phyloP scores from a whole-genome alignment of 1,284 basidiomycete genomes.

The Melampsora abietis-canadensis region DNA sequence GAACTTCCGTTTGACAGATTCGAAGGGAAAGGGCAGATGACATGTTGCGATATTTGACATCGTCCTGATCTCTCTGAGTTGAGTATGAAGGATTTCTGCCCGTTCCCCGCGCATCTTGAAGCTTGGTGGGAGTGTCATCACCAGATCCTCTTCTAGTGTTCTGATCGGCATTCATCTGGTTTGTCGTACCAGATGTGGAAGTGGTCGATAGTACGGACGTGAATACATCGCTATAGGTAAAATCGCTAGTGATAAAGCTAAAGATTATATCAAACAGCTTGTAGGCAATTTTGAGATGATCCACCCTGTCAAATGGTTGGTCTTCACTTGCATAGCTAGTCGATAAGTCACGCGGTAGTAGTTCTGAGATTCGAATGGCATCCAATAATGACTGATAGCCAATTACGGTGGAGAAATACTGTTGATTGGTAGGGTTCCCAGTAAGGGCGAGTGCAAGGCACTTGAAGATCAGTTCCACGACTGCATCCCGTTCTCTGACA shows the following conservation, averaged over 20 bases:
- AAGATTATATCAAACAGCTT: slow-evolving; percentile 37
- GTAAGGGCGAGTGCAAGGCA: slow-evolving; percentile 28
- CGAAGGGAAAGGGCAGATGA: slow-evolving; percentile 5
- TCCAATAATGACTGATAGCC: slow-evolving; percentile 33
- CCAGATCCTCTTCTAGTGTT: neutral
- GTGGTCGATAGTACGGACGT: neutral
- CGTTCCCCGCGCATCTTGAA: neutral
- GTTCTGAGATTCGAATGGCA: slow-evolving; percentile 28
- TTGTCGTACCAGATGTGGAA: neutral
- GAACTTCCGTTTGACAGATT: slow-evolving; percentile 15
- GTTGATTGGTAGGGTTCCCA: slow-evolving; percentile 28
- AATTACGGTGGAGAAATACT: slow-evolving; percentile 27
- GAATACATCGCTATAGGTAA: slow-evolving; percentile 28
- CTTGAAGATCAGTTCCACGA: slow-evolving; percentile 33
- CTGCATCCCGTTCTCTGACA: slow-evolving; percentile 33
- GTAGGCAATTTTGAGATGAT: slow-evolving; percentile 15
- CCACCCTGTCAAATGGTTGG: neutral
- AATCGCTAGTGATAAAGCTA: slow-evolving; percentile 31
- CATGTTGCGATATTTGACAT: slow-evolving; percentile 26
- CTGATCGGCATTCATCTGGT: neutral
- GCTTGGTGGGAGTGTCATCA: slow-evolving; percentile 1
- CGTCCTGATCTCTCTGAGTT: neutral
- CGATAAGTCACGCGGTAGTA: slow-evolving; percentile 11
- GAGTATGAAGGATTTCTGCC: neutral
- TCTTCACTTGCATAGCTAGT: neutral